Evolutionary conservation across 2,329 filamentous ascomycete genomes (phyloP).

Genomic region (Penicillium sp.): DNA sequence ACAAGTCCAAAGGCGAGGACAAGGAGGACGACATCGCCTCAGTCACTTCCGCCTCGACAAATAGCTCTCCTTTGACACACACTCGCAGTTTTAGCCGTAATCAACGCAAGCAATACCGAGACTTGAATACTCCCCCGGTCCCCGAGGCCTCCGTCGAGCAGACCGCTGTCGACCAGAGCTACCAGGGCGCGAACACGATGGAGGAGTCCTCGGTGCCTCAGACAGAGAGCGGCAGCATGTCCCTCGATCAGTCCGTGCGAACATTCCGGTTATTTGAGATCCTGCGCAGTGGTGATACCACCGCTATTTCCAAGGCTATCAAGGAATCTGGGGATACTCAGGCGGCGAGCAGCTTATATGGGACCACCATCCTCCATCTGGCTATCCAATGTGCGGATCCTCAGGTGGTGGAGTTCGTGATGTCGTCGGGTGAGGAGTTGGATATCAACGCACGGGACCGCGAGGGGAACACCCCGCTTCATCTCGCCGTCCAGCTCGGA

Average conservation of each 20-base stretch:
- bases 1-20: slow-evolving; percentile 46
- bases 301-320: slow-evolving; percentile 80
- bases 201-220: slow-evolving; percentile 32
- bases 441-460: slow-evolving; percentile 88
- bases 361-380: slow-evolving; percentile 85
- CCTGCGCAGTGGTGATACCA: slow-evolving; percentile 81
- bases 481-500: slow-evolving; percentile 78
- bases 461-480: slow-evolving; percentile 89
- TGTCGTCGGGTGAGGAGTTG: slow-evolving; percentile 66
- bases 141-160: slow-evolving; percentile 27
- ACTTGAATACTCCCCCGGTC: slow-evolving; percentile 17
- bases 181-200: slow-evolving; percentile 16
- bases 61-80: slow-evolving; percentile 27
- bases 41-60: slow-evolving; percentile 25
- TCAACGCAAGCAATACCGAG: slow-evolving; percentile 27
- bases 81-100: slow-evolving; percentile 29
- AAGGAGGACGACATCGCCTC: slow-evolving; percentile 26
- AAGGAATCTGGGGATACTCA: slow-evolving; percentile 52
- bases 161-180: slow-evolving; percentile 22
- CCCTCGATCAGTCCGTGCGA: slow-evolving; percentile 86
- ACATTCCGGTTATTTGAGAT: slow-evolving; percentile 95
- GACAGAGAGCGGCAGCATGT: slow-evolving; percentile 39
- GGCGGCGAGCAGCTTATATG: slow-evolving; percentile 46
- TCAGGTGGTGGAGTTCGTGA: slow-evolving; percentile 88
- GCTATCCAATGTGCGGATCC: slow-evolving; percentile 93